Evolutionary conservation across 2,329 filamentous ascomycete genomes (phyloP).

Genomic region (Colletotrichum incanum): DNA sequence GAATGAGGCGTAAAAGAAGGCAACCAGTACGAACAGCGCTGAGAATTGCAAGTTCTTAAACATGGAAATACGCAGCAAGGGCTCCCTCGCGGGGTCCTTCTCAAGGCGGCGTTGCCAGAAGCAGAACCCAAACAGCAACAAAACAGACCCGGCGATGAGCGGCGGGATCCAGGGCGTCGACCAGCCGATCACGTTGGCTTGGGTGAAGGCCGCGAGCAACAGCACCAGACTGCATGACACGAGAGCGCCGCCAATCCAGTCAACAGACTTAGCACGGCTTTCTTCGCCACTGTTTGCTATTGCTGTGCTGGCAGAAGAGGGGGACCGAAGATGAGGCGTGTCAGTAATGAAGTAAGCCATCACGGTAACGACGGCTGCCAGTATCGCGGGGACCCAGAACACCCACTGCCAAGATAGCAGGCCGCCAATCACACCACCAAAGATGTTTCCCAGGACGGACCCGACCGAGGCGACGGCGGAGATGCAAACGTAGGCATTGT

Average conservation of each 20-base stretch:
- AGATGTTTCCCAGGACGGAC: not conserved
- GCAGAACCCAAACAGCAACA: not conserved
- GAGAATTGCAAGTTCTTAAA: not conserved
- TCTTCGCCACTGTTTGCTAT: not conserved
- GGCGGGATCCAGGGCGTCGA: not conserved
- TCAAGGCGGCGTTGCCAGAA: not conserved
- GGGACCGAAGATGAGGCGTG: not conserved
- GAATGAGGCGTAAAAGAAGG: not conserved
- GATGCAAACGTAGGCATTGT: not conserved
- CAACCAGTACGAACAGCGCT: not conserved
- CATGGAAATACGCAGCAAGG: not conserved
- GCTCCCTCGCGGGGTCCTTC: not conserved
- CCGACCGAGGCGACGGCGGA: not conserved
- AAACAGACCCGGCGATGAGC: not conserved
- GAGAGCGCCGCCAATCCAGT: not conserved
- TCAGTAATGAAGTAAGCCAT: not conserved
- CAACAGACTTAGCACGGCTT: not conserved
- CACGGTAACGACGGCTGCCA: not conserved
- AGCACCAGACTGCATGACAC: not conserved
- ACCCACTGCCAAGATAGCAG: not conserved
- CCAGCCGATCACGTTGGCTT: not conserved
- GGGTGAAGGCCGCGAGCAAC: not conserved
- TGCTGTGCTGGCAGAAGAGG: not conserved
- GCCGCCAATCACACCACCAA: not conserved
- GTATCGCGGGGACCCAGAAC: not conserved